Percentiles rank a stretch among this genome's conserved stretches.
Evolutionary conservation across 108 stramenopile species (phyloP).

Genomic region (Epipyxis sp.): DNA sequence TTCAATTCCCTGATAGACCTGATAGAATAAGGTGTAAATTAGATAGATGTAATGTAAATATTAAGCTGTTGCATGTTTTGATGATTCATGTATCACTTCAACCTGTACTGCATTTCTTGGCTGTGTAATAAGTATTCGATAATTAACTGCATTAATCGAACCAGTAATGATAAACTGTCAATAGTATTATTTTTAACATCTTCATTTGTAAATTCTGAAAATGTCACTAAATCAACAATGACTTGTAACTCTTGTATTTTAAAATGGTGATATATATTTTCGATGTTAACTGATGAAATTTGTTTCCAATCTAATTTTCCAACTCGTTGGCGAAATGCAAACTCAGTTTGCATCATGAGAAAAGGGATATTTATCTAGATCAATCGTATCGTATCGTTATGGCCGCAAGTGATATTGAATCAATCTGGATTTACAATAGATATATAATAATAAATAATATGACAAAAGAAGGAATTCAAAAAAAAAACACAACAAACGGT

Average conservation of each 20-base stretch:
- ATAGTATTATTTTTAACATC: conserved; percentile 4
- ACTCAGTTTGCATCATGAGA: background rate
- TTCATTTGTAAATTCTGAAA: background rate
- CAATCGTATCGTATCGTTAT: too few relatives aligned
- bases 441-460: too few relatives aligned
- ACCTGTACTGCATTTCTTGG: conserved; percentile 1
- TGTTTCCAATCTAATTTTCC: conserved; percentile 5
- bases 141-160: conserved; percentile 9
- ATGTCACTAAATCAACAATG: background rate
- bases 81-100: background rate
- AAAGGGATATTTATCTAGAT: too few relatives aligned
- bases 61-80: background rate
- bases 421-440: too few relatives aligned
- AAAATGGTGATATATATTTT: background rate
- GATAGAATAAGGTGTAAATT: too few relatives aligned
- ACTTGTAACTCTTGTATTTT: conserved; percentile 12
- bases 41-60: too few relatives aligned
- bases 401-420: too few relatives aligned
- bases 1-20: too few relatives aligned
- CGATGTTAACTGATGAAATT: conserved; percentile 1
- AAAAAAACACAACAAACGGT: too few relatives aligned
- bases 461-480: too few relatives aligned
- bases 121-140: conserved; percentile 5
- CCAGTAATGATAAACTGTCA: background rate
- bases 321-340: conserved; percentile 20